phyloP scores from a whole-genome alignment of 257 asterid genomes.

The Oldenlandia corymbosa region DNA sequence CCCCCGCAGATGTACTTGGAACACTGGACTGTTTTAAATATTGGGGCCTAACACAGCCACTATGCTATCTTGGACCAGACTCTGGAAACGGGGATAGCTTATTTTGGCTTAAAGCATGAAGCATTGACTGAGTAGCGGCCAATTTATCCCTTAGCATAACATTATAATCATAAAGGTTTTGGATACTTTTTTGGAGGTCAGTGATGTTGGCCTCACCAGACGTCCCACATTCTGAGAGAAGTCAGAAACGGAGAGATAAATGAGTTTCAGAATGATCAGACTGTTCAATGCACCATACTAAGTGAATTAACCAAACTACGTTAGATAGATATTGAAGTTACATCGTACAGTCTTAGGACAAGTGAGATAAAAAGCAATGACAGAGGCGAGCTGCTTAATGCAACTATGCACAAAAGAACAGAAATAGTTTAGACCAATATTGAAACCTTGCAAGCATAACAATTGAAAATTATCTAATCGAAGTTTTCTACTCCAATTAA shows the following conservation, averaged over 20 bases:
- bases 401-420: not conserved
- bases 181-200: constrained; percentile 48
- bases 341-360: not conserved
- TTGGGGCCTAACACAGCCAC: no score
- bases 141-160: constrained; percentile 45
- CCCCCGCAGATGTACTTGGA: not conserved
- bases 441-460: not conserved
- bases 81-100: constrained; percentile 19
- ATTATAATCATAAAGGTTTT: constrained; percentile 43
- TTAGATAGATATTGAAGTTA: not conserved
- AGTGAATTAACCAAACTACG: not conserved
- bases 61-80: not conserved
- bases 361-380: not conserved
- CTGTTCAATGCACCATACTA: not conserved
- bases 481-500: not conserved
- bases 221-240: constrained; percentile 32
- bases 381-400: not conserved
- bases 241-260: not conserved
- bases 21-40: not conserved
- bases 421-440: not conserved
- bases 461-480: not conserved
- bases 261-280: not conserved
- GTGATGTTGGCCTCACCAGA: constrained; percentile 32
- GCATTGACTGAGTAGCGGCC: constrained; percentile 30
- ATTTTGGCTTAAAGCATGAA: constrained; percentile 23